phyloP scores from a whole-genome alignment of 352 stramenopile genomes.

The Globisporangium sylvaticum region DNA sequence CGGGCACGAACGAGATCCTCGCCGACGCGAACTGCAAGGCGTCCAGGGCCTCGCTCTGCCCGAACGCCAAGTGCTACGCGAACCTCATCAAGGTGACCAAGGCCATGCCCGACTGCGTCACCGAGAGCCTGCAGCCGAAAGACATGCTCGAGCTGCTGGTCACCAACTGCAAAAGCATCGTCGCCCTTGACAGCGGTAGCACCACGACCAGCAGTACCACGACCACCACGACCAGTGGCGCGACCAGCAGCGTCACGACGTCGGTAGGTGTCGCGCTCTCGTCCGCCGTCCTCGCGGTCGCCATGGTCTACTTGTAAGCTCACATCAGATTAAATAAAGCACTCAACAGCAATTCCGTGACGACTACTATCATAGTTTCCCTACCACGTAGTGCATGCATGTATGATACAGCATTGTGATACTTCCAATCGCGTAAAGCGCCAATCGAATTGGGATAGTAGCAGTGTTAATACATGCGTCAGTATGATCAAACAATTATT shows the following conservation, averaged over 20 bases:
- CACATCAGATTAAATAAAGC: background rate
- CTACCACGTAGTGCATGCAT: too few relatives aligned
- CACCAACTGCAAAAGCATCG: background rate
- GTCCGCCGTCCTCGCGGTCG: background rate
- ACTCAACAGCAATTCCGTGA: too few relatives aligned
- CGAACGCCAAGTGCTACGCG: slow-evolving; percentile 1
- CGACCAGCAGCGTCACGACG: background rate
- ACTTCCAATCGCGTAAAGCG: too few relatives aligned
- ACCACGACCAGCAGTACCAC: background rate
- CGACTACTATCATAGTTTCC: too few relatives aligned
- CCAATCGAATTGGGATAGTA: too few relatives aligned
- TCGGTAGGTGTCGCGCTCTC: background rate
- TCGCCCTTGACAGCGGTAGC: background rate
- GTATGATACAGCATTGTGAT: too few relatives aligned
- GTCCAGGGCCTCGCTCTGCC: background rate
- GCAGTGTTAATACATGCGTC: too few relatives aligned
- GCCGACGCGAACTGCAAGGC: background rate
- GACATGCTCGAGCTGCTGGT: background rate
- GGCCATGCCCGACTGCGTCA: background rate
- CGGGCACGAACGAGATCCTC: background rate
- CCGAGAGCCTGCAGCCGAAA: background rate
- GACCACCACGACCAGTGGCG: background rate
- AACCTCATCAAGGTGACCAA: background rate
- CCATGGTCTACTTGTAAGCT: background rate
- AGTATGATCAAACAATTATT: too few relatives aligned